Evolutionary conservation across 495 filamentous ascomycete genomes (phyloP), one percentile per base, ranked within the genome.

Genomic region (Podospora conica): DNA sequence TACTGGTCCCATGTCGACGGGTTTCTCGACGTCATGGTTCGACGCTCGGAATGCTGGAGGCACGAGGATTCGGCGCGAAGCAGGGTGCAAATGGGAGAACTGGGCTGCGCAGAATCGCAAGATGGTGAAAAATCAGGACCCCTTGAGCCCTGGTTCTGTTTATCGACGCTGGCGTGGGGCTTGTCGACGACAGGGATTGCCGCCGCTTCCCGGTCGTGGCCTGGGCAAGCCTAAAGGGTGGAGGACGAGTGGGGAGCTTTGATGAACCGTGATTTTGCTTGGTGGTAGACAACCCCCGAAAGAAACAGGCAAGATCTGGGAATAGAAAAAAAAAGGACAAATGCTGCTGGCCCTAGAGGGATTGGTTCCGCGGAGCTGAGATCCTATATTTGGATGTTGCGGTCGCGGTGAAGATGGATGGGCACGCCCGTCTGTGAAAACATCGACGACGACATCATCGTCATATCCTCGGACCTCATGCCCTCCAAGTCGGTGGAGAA

Each of bases 1-100:
- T 81, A 78, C 61, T 86, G 80, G 69, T 83, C 82, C 84, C 83
- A 87, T 59, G 75, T 84, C 21, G 81, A 74, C 12, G 83, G 82
- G 68, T 81, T 82, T 67, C 77, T 75, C 20, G 73, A 75, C 21
- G 71, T 62, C 74, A 76, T 76, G 31, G 33, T 56, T 48, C 27
- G 61, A 28, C 61, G 53, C 4, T 28, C 20, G n/a, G 6, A 24
- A 20, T 12, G 22, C n/a, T 18, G 56, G 9, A 15, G 15, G 6
- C 21, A 18, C 40, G 40, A 48, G 6, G 40, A 48, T 48, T 48
- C 40, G 11, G 33, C 57, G 25, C 28, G 63, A 59, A 22, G 53
- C 55, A 27, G 12, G 27, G 27, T 12, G 58, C 6, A 15, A 20
- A 27, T 11, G 40, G 40, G 24, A 60, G 55, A 57, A 31, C 12